These are phyloP conservation scores for Wickerhamomyces silvicola DNA, from an alignment of 805 yeast genomes.

Conservation along the genomic window DNA sequence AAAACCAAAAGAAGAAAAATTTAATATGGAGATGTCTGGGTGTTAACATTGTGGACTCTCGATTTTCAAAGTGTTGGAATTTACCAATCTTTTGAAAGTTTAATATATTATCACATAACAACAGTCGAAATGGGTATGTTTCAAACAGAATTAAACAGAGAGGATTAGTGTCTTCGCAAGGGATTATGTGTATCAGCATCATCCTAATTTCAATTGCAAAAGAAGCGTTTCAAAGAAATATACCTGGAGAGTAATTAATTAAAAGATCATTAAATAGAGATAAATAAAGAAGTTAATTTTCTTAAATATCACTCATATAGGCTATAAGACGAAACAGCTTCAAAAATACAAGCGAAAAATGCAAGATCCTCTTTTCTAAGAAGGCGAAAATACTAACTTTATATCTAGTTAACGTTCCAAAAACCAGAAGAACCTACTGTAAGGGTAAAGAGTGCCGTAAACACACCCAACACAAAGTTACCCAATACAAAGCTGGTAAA, in stretches of 20 bases:
- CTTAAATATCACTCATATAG: no score
- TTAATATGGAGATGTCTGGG: no score
- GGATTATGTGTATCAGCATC: neutral
- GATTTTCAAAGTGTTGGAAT: neutral
- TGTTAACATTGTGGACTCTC: constrained; percentile 33
- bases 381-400: constrained; percentile 20
- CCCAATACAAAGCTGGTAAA: constrained; percentile 99
- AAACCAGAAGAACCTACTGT: constrained; percentile 99
- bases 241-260: neutral
- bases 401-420: constrained; percentile 94
- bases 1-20: no score
- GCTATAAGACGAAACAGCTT: no score
- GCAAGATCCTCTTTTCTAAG: no score
- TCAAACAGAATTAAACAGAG: neutral
- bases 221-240: constrained; percentile 1
- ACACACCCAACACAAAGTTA: constrained; percentile 99
- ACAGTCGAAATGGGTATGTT: constrained; percentile 26
- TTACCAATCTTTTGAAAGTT: constrained; percentile 11
- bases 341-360: no score
- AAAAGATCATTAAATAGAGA: no score
- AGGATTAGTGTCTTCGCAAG: no score
- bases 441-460: constrained; percentile 98
- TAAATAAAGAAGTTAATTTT: no score
- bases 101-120: constrained; percentile 9
- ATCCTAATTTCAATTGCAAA: neutral